Conservation (phyloP, 2,329 filamentous ascomycete species). For the Monosporascus cannonballus region DNA sequence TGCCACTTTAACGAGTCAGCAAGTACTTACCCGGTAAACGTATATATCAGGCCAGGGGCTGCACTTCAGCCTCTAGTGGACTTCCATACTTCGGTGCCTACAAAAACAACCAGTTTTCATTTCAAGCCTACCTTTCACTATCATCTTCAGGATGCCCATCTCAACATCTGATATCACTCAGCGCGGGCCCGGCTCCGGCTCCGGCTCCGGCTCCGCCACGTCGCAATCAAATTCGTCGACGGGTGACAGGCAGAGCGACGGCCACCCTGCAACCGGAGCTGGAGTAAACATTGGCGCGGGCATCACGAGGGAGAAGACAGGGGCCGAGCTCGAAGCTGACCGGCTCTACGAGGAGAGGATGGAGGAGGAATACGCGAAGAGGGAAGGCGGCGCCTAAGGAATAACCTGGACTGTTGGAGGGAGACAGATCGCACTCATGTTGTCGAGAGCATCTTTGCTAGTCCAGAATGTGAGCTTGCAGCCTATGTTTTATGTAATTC, state of each 20-base stretch:
- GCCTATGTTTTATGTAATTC: too few relatives aligned
- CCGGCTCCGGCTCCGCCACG: not conserved
- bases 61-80: too few relatives aligned
- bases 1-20: too few relatives aligned
- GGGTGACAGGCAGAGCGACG: not conserved
- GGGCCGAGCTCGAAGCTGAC: constrained; percentile 44
- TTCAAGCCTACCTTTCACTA: not conserved
- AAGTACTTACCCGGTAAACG: too few relatives aligned
- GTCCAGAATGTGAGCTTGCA: too few relatives aligned
- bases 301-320: constrained; percentile 40
- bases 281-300: constrained; percentile 45
- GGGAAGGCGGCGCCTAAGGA: constrained; percentile 41
- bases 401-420: too few relatives aligned
- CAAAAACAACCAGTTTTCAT: not conserved
- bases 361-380: constrained; percentile 51
- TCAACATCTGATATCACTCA: constrained; percentile 1
- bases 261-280: constrained; percentile 29
- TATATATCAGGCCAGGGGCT: too few relatives aligned
- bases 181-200: not conserved
- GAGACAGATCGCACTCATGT: too few relatives aligned
- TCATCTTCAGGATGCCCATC: constrained; percentile 1
- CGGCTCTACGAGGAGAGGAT: constrained; percentile 44
- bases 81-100: too few relatives aligned
- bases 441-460: too few relatives aligned
- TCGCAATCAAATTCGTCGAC: not conserved